Conservation (phyloP, 2,329 filamentous ascomycete species). For the Leptographium radiaticola region DNA sequence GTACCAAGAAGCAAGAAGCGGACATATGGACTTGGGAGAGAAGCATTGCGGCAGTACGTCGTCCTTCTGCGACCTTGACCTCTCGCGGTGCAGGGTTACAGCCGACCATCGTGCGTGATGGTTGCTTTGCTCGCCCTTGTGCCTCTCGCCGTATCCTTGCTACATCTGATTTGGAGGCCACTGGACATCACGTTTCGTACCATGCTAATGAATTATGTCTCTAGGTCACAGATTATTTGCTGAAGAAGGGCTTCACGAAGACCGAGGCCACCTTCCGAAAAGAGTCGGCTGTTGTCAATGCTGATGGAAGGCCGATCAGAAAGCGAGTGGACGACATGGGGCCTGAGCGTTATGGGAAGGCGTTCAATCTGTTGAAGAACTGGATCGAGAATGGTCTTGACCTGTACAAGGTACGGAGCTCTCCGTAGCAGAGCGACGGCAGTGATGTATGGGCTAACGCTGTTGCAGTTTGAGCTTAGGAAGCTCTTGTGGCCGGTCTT, state of each 20-base stretch:
- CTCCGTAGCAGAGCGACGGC: neutral
- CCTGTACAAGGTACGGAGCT: conserved; percentile 63
- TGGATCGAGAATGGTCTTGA: conserved; percentile 92
- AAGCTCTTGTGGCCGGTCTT: conserved; percentile 89
- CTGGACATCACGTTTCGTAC: too few species aligned
- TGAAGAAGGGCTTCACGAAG: conserved; percentile 86
- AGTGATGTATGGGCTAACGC: neutral
- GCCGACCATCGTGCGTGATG: too few species aligned
- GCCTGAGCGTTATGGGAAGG: conserved; percentile 63
- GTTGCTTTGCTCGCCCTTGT: too few species aligned
- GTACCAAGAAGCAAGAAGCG: too few species aligned
- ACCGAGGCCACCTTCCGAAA: conserved; percentile 88
- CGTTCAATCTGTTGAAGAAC: conserved; percentile 58
- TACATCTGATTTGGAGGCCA: too few species aligned
- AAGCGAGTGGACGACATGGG: conserved; percentile 53
- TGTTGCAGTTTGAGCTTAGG: conserved; percentile 61
- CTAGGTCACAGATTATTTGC: conserved; percentile 79
- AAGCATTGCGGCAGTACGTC: too few species aligned
- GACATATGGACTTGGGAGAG: too few species aligned
- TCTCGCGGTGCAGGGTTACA: too few species aligned
- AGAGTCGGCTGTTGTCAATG: conserved; percentile 74
- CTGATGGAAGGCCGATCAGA: conserved; percentile 65
- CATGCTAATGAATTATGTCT: neutral
- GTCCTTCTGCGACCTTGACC: too few species aligned
- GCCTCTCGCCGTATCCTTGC: too few species aligned